phyloP scores from a whole-genome alignment of 164 flowering plant species.

The Protea cynaroides region DNA sequence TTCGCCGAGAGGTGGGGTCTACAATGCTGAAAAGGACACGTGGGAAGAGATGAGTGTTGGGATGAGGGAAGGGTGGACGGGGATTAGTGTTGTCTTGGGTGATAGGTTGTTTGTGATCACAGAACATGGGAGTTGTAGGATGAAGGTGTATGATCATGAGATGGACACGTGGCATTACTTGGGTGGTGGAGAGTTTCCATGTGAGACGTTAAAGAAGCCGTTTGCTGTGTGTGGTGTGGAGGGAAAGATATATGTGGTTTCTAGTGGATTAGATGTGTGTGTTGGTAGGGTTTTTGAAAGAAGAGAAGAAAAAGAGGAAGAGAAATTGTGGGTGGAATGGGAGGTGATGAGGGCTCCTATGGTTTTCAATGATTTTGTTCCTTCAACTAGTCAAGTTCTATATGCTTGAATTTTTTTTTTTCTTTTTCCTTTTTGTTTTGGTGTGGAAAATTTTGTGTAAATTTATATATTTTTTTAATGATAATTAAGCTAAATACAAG shows the following conservation, averaged over 20 bases:
- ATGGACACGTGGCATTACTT: slow-evolving; percentile 41
- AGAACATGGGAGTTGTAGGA: slow-evolving; percentile 37
- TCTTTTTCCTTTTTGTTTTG: no score
- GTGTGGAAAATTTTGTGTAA: no score
- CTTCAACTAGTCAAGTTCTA: slow-evolving; percentile 37
- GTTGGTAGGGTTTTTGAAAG: slow-evolving; percentile 27
- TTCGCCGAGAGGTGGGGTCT: slow-evolving; percentile 39
- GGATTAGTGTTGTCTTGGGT: slow-evolving; percentile 28
- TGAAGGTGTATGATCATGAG: slow-evolving; percentile 34
- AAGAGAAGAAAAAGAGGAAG: slow-evolving; percentile 1
- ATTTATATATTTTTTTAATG: no score
- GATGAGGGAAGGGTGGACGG: slow-evolving; percentile 62
- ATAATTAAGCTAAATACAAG: no score
- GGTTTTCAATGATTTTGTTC: slow-evolving; percentile 26
- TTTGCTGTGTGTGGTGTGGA: slow-evolving; percentile 31
- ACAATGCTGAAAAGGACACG: slow-evolving; percentile 32
- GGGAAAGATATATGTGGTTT: slow-evolving; percentile 37
- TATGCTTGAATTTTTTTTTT: slow-evolving; percentile 31
- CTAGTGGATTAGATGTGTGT: slow-evolving; percentile 28
- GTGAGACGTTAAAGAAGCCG: slow-evolving; percentile 33
- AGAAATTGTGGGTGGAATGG: slow-evolving; percentile 30
- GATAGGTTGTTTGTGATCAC: slow-evolving; percentile 39
- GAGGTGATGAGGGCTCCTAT: slow-evolving; percentile 33
- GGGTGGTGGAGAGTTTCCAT: slow-evolving; percentile 35
- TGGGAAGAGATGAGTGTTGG: slow-evolving; percentile 52